Conservation (phyloP, 805 yeast genomes). For the Candida sithepensis region DNA sequence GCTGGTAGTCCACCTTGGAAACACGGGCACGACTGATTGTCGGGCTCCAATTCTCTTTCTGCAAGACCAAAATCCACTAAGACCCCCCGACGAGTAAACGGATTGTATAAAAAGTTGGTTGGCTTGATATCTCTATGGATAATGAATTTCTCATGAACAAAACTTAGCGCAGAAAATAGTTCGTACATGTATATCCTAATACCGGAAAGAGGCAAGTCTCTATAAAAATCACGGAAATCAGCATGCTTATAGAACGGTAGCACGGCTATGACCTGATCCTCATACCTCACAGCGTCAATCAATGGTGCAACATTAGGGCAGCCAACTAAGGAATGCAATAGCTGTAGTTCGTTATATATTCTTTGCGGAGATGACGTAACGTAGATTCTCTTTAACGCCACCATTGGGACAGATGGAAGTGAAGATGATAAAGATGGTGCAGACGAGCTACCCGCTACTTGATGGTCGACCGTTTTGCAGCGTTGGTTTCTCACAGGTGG, state of each 20-base stretch:
- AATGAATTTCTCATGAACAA: slow-evolving; percentile 74
- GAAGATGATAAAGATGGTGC: neutral
- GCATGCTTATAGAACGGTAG: slow-evolving; percentile 88
- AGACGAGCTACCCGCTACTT: neutral
- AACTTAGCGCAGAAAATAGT: slow-evolving; percentile 67
- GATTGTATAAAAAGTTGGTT: slow-evolving; percentile 68
- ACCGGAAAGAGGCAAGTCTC: slow-evolving; percentile 75
- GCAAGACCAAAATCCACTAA: slow-evolving; percentile 92
- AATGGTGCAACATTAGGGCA: slow-evolving; percentile 80
- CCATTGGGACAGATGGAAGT: slow-evolving; percentile 40
- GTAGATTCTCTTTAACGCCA: slow-evolving; percentile 89
- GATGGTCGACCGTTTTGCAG: slow-evolving; percentile 7
- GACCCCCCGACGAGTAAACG: slow-evolving; percentile 66
- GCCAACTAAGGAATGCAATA: slow-evolving; percentile 66
- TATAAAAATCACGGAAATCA: slow-evolving; percentile 83
- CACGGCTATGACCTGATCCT: slow-evolving; percentile 92
- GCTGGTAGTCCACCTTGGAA: slow-evolving; percentile 33
- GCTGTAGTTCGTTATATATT: slow-evolving; percentile 80
- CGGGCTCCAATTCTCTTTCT: slow-evolving; percentile 47
- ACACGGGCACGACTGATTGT: slow-evolving; percentile 53
- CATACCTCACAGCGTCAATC: slow-evolving; percentile 78
- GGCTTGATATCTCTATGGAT: slow-evolving; percentile 91
- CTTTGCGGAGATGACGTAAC: slow-evolving; percentile 94
- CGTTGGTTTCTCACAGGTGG: slow-evolving; percentile 23
- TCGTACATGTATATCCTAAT: slow-evolving; percentile 79